Conservation (phyloP, 2,329 filamentous ascomycete species). For the Metarhizium robertsii region DNA sequence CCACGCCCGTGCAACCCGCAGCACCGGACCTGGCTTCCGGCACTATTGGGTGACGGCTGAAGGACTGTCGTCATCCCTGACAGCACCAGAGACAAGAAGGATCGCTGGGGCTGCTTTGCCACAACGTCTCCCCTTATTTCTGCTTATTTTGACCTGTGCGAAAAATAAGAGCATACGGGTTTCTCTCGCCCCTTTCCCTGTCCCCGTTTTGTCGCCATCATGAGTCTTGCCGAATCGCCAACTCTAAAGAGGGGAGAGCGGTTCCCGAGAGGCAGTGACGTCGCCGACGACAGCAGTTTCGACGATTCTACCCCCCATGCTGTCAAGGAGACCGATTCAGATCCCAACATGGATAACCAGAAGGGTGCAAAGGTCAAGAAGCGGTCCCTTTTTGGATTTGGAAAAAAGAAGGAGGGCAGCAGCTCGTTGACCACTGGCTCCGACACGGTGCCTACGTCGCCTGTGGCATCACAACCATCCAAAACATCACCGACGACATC, state of each 20-base stretch:
- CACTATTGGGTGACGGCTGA: not conserved
- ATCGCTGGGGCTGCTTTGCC: not conserved
- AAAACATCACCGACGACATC: slow-evolving; percentile 1
- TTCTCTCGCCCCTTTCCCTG: not conserved
- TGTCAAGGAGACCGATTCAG: slow-evolving; percentile 15
- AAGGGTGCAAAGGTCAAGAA: slow-evolving; percentile 35
- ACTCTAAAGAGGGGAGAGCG: slow-evolving; percentile 10
- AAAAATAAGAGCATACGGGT: not conserved
- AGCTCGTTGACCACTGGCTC: slow-evolving; percentile 27
- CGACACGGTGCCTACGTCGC: slow-evolving; percentile 22
- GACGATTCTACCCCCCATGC: slow-evolving; percentile 23
- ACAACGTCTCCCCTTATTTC: not conserved
- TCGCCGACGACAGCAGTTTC: slow-evolving; percentile 18
- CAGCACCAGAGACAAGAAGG: not conserved
- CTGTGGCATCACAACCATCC: slow-evolving; percentile 7
- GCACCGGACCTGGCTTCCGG: not conserved
- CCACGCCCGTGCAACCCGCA: slow-evolving; percentile 1
- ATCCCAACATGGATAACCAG: slow-evolving; percentile 18
- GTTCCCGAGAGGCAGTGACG: slow-evolving; percentile 6
- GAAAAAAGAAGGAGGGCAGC: slow-evolving; percentile 46
- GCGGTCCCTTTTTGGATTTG: slow-evolving; percentile 50
- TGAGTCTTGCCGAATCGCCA: slow-evolving; percentile 22
- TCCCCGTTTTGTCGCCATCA: slow-evolving; percentile 8
- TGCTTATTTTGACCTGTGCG: not conserved
- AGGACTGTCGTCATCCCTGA: slow-evolving; percentile 6